Conservation (phyloP, 2,329 filamentous ascomycete species). For the Botrytis hyacinthi region DNA sequence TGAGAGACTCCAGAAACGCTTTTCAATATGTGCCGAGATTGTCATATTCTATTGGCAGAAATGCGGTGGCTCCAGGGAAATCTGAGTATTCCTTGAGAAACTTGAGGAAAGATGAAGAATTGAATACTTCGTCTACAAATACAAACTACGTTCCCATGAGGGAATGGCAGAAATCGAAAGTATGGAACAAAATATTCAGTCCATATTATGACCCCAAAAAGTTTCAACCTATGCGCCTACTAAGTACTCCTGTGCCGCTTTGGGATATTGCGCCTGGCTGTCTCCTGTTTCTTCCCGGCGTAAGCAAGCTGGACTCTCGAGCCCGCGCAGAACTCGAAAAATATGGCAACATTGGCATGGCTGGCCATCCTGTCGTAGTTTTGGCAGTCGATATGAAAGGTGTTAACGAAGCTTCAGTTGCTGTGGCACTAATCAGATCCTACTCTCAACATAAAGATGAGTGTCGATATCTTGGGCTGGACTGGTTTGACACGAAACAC, state of each 20-base stretch:
- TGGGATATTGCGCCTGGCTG: conserved; percentile 20
- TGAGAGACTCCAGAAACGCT: neutral
- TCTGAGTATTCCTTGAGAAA: neutral
- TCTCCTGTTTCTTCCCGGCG: neutral
- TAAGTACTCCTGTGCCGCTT: neutral
- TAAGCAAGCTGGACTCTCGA: neutral
- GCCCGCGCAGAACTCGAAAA: neutral
- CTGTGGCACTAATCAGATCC: neutral
- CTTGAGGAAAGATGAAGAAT: neutral
- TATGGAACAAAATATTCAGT: conserved; percentile 12
- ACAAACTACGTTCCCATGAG: neutral
- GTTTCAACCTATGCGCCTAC: neutral
- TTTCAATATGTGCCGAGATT: neutral
- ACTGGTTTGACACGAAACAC: conserved; percentile 1
- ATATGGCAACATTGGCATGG: neutral
- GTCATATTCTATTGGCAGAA: neutral
- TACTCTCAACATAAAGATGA: neutral
- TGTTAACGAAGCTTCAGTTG: neutral
- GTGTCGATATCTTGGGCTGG: neutral
- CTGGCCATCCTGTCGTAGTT: conserved; percentile 4
- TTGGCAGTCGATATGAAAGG: conserved; percentile 5
- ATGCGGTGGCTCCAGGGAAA: neutral
- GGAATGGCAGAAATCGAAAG: conserved; percentile 15
- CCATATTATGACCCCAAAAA: neutral
- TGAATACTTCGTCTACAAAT: neutral